Conservation (phyloP, 768 basidiomycete genomes). For the Mycena pura region DNA sequence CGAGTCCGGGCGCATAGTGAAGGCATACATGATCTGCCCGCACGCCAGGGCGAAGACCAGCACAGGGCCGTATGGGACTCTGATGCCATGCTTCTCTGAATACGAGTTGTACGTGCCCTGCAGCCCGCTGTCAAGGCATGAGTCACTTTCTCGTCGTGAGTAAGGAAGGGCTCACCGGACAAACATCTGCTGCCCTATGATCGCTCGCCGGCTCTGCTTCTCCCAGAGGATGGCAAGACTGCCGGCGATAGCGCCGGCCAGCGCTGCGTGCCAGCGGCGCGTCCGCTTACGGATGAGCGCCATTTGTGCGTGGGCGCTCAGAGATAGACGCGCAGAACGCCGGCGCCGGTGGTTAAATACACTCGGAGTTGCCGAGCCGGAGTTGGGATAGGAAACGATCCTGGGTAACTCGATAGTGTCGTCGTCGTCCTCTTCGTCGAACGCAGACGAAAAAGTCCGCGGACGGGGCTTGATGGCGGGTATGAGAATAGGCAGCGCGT, state of each 20-base stretch:
- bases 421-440: too few species aligned
- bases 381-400: not conserved
- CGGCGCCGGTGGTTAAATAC: too few species aligned
- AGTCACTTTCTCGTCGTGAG: not conserved
- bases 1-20: slow-evolving; percentile 22
- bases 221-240: slow-evolving; percentile 78
- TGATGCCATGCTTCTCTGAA: slow-evolving; percentile 36
- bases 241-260: slow-evolving; percentile 81
- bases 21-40: slow-evolving; percentile 26
- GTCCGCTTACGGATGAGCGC: slow-evolving; percentile 71
- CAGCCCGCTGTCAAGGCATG: slow-evolving; percentile 55
- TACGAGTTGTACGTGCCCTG: slow-evolving; percentile 73
- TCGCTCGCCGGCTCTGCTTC: slow-evolving; percentile 63
- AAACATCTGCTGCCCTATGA: slow-evolving; percentile 85
- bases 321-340: slow-evolving; percentile 61
- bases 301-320: slow-evolving; percentile 68
- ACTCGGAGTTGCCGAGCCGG: slow-evolving; percentile 22
- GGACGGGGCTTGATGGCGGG: slow-evolving; percentile 48
- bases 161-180: slow-evolving; percentile 65
- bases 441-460: too few species aligned
- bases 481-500: slow-evolving; percentile 74
- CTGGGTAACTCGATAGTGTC: slow-evolving; percentile 18
- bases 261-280: slow-evolving; percentile 76
- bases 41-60: slow-evolving; percentile 22
- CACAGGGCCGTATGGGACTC: slow-evolving; percentile 19